Evolutionary conservation across 305 asterid genomes (phyloP).

Genomic region (Vinca major): DNA sequence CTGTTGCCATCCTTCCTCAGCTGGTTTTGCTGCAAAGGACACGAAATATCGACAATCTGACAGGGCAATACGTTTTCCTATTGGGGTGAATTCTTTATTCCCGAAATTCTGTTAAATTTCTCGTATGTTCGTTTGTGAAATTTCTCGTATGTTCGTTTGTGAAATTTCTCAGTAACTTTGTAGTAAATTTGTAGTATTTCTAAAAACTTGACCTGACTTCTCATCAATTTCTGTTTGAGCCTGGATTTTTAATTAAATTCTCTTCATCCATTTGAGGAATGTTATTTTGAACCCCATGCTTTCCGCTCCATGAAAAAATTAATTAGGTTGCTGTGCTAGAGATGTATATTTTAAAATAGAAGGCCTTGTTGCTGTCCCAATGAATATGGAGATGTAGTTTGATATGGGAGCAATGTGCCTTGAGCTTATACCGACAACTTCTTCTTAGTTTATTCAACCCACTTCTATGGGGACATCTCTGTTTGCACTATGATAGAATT

Average conservation of each 20-base stretch:
- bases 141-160: background rate
- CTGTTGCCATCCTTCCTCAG: conserved; percentile 96
- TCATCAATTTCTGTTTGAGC: background rate
- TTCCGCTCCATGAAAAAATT: background rate
- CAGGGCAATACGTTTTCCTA: conserved; percentile 87
- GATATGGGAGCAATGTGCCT: background rate
- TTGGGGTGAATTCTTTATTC: conserved; percentile 47
- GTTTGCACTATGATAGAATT: background rate
- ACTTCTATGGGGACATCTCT: background rate
- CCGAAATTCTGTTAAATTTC: background rate
- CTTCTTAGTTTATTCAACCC: background rate
- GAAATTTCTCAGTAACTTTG: background rate
- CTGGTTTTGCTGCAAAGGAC: conserved; percentile 87
- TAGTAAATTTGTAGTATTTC: background rate
- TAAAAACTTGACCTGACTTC: background rate
- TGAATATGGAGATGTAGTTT: background rate
- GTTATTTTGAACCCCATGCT: background rate
- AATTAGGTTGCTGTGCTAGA: background rate
- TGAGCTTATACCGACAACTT: background rate
- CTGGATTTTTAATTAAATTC: background rate
- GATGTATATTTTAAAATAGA: background rate
- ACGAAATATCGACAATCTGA: conserved; percentile 87
- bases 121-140: background rate
- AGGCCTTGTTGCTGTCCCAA: background rate
- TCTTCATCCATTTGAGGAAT: background rate